phyloP scores from a whole-genome alignment of 495 filamentous ascomycete species.

The Letharia lupina region DNA sequence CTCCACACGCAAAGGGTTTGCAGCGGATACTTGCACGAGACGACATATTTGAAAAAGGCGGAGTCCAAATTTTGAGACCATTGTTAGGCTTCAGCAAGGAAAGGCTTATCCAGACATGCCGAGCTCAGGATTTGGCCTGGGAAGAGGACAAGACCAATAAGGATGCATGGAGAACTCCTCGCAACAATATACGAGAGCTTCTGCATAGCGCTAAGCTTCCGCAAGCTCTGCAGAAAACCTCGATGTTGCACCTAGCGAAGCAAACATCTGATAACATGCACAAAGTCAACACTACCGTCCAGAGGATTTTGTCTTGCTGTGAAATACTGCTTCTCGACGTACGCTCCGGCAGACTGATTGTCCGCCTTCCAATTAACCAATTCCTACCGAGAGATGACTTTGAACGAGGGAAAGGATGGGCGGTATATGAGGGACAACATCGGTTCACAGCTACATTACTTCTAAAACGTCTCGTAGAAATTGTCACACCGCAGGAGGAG shows the following conservation, averaged over 20 bases:
- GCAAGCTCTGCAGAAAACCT: constrained; percentile 53
- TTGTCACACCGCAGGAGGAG: constrained; percentile 36
- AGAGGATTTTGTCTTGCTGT: constrained; percentile 29
- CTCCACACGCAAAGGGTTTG: neutral
- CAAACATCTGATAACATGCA: constrained; percentile 32
- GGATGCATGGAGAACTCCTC: constrained; percentile 63
- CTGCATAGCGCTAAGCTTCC: constrained; percentile 53
- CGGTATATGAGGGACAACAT: constrained; percentile 7
- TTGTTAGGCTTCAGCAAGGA: constrained; percentile 66
- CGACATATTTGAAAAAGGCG: constrained; percentile 50
- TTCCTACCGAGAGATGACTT: neutral
- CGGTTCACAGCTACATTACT: constrained; percentile 14
- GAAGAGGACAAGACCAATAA: constrained; percentile 82
- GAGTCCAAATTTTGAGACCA: constrained; percentile 64
- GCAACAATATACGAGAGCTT: constrained; percentile 73
- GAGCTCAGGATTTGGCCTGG: constrained; percentile 55
- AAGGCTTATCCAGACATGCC: constrained; percentile 63
- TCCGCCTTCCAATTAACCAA: constrained; percentile 31
- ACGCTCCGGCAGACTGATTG: constrained; percentile 32
- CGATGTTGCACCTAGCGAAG: constrained; percentile 49
- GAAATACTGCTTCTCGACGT: constrained; percentile 35
- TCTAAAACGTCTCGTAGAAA: constrained; percentile 39
- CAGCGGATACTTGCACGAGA: neutral
- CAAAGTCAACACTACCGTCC: constrained; percentile 20
- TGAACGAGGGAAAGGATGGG: constrained; percentile 11